Percentiles rank a stretch among this genome's conserved stretches.
Conservation (phyloP, 352 stramenopile genomes). For the Phytophthora parvispora region DNA sequence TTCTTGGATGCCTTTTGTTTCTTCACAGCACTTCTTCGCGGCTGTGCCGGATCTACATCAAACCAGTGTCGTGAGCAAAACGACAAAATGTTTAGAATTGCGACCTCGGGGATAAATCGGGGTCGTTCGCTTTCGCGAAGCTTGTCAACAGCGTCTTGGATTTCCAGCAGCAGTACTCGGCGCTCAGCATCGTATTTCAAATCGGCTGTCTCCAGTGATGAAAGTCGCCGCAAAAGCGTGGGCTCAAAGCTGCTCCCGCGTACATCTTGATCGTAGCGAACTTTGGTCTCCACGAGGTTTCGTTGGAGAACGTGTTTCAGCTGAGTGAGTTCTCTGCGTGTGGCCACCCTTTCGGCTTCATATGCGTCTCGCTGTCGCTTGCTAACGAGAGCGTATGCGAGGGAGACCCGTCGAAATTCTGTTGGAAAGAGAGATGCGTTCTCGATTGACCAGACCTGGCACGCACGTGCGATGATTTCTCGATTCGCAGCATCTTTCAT, state of each 20-base stretch:
- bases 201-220: constrained; percentile 45
- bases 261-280: constrained; percentile 58
- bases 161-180: constrained; percentile 22
- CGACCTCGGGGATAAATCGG: constrained; percentile 33
- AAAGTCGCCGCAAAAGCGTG: constrained; percentile 50
- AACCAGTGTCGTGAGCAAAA: constrained; percentile 78
- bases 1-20: neutral
- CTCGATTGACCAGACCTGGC: constrained; percentile 40
- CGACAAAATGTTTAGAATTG: constrained; percentile 54
- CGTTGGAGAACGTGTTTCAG: constrained; percentile 49
- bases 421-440: constrained; percentile 60
- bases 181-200: constrained; percentile 45
- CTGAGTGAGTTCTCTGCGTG: constrained; percentile 38
- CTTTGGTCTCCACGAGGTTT: constrained; percentile 55
- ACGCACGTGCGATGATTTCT: constrained; percentile 44
- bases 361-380: constrained; percentile 42
- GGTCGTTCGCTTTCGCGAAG: constrained; percentile 36
- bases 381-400: constrained; percentile 49
- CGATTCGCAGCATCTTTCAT: constrained; percentile 44
- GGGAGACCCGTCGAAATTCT: constrained; percentile 47
- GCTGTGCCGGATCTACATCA: constrained; percentile 12
- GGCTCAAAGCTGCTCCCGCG: constrained; percentile 43
- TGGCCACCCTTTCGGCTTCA: constrained; percentile 18
- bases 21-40: neutral
- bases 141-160: constrained; percentile 45